Evolutionary conservation across 495 filamentous ascomycete genomes (phyloP).

Genomic region (Tuber aestivum): DNA sequence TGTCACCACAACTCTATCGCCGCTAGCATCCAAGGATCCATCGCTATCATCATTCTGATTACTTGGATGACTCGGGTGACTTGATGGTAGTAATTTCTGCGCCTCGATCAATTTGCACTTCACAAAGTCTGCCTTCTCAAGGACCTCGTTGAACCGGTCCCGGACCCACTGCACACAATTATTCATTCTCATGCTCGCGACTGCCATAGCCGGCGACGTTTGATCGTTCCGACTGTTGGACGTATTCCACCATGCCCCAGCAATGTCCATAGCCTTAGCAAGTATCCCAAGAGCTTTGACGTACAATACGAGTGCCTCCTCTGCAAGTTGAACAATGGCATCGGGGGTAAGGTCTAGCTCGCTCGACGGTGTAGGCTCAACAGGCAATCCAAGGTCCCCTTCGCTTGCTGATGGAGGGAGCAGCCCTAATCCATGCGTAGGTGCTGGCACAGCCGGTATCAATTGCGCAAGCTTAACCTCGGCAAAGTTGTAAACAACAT

Average conservation of each 20-base stretch:
- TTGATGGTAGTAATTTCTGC: slow-evolving; percentile 72
- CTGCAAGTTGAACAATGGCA: slow-evolving; percentile 76
- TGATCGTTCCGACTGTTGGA: slow-evolving; percentile 45
- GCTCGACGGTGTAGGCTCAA: slow-evolving; percentile 44
- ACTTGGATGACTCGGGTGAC: slow-evolving; percentile 78
- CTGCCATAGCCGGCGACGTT: slow-evolving; percentile 40
- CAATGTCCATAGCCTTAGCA: slow-evolving; percentile 94
- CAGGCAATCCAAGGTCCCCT: slow-evolving; percentile 39
- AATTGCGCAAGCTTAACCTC: slow-evolving; percentile 98
- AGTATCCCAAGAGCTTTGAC: slow-evolving; percentile 86
- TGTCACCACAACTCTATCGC: slow-evolving; percentile 61
- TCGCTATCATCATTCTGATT: slow-evolving; percentile 54
- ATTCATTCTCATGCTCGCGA: slow-evolving; percentile 73
- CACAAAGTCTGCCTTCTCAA: slow-evolving; percentile 91
- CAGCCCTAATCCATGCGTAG: slow-evolving; percentile 34
- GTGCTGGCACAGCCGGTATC: slow-evolving; percentile 72
- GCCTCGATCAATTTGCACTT: slow-evolving; percentile 78
- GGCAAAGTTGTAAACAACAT: slow-evolving; percentile 93
- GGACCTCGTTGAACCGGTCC: slow-evolving; percentile 85
- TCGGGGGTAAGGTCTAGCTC: slow-evolving; percentile 65
- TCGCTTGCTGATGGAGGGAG: slow-evolving; percentile 25
- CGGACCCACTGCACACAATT: slow-evolving; percentile 92
- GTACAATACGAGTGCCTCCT: slow-evolving; percentile 92
- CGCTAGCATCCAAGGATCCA: slow-evolving; percentile 51
- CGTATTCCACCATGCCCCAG: slow-evolving; percentile 77